Base-by-base conservation (phyloP, 192 early-diverging fungal species). In the Gryganskiella cystojenkinii region DNA sequence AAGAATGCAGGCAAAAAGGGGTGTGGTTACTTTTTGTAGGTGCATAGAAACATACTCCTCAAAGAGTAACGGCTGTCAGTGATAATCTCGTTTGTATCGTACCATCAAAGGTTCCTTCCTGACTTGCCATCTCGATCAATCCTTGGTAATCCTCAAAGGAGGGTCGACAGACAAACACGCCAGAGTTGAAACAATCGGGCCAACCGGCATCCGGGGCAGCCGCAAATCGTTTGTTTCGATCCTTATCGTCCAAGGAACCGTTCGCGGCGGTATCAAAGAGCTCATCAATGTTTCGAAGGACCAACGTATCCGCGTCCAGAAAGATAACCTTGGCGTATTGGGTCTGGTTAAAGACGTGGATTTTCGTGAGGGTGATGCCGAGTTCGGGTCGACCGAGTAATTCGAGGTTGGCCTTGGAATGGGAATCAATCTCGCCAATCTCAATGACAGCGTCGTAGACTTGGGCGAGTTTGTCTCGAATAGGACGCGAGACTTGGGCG, bases 131-230 rank as follows among this genome's bases (percentile, higher is more conserved):
- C 7, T 82, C 81, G 34, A 88, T 65, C 43, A 93, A 66, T 0
- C 80, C 85, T 9, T 82, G 56, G 61, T 83, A 92, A 24, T 88
- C 65, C 24, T 83, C 72, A 7, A 46, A 72, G 37, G 80, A 80
- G 25, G 95, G 92, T 47, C 83, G 78, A 13, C 85, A 82, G 44
- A 93, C 92, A 86, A 99, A 92, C 2, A 99, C 95, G 6, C 96
- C 97, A 47, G 97, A 97, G 78, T 99, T 99, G 84, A 99, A 99
- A 63, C 91, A 93, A 73, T 99, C 97, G 0, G 97, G 97, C 97
- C 97, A 99, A 1, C 96, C 96, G 25, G 92, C 92, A 57, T 99
- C 97, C 7, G 95, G 93, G 6, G 95, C 88, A 5, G 97, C 95
- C 3, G 94, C 92, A 80, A 97, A 91, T 3, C 73, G 59, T 11